A percentile compares a stretch with the other conserved stretches of the same genome.
Evolutionary conservation across 495 filamentous ascomycete species (phyloP).

Genomic region (Trypethelium eluteriae): DNA sequence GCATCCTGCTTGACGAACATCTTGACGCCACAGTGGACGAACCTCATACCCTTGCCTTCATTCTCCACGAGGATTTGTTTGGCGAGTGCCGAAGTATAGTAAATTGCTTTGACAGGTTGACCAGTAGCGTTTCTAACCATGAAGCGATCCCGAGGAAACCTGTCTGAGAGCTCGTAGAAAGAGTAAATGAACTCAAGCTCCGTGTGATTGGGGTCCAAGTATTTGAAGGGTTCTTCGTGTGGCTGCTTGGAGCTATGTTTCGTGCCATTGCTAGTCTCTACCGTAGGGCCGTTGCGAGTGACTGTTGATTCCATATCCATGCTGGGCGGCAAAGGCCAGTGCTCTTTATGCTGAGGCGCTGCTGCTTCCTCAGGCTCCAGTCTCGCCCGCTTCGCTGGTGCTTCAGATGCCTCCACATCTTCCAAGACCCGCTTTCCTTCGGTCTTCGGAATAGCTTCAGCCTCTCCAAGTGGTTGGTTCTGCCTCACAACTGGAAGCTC

Average conservation of each 20-base stretch:
- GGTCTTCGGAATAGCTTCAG: background rate
- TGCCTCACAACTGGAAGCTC: slow-evolving; percentile 22
- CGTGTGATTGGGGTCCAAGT: slow-evolving; percentile 59
- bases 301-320: background rate
- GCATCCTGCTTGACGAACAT: slow-evolving; percentile 98
- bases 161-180: slow-evolving; percentile 74
- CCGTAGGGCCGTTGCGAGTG: background rate
- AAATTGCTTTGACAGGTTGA: slow-evolving; percentile 77
- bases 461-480: slow-evolving; percentile 14
- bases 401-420: slow-evolving; percentile 34
- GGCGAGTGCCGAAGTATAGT: slow-evolving; percentile 83
- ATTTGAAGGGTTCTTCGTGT: slow-evolving; percentile 88
- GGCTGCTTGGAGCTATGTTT: slow-evolving; percentile 40
- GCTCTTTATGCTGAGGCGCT: slow-evolving; percentile 40
- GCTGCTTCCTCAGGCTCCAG: slow-evolving; percentile 20
- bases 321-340: slow-evolving; percentile 32
- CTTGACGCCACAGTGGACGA: slow-evolving; percentile 92
- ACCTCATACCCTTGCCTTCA: slow-evolving; percentile 83
- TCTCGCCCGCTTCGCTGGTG: slow-evolving; percentile 38
- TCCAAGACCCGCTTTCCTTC: slow-evolving; percentile 26
- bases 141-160: slow-evolving; percentile 83
- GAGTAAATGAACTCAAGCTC: slow-evolving; percentile 65
- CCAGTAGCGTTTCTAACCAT: slow-evolving; percentile 90
- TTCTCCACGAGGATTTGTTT: slow-evolving; percentile 74
- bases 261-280: slow-evolving; percentile 12